Evolutionary conservation across 140 eudicot species (phyloP).

Genomic region (Flaveria floridana): DNA sequence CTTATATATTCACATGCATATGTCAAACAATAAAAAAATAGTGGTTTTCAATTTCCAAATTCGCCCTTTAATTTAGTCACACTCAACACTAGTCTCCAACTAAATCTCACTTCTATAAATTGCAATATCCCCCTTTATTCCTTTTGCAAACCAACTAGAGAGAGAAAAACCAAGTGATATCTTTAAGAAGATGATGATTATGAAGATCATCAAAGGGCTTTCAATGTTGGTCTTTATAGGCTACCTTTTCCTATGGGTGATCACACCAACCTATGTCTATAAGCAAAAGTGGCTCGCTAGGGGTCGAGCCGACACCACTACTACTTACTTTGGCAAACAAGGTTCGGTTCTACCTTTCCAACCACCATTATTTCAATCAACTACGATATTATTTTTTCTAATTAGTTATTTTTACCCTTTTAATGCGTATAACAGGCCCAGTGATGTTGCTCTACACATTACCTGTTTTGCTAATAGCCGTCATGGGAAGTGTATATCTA

Average conservation of each 20-base stretch:
- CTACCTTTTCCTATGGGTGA: constrained; percentile 60
- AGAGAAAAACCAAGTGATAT: constrained; percentile 19
- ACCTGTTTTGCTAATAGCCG: constrained; percentile 67
- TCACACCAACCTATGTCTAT: constrained; percentile 55
- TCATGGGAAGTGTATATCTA: constrained; percentile 56
- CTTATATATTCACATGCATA: not conserved
- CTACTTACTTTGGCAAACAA: constrained; percentile 71
- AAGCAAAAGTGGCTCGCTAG: constrained; percentile 46
- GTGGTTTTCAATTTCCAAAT: constrained; percentile 16
- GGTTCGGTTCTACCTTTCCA: constrained; percentile 33
- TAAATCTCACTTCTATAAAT: constrained; percentile 35
- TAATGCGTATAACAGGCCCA: constrained; percentile 41
- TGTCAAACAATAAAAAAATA: constrained; percentile 15
- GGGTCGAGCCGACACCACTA: constrained; percentile 46
- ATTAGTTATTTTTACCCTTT: not conserved
- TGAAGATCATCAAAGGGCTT: constrained; percentile 41
- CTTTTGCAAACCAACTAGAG: constrained; percentile 27
- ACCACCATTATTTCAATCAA: not conserved
- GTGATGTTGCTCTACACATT: constrained; percentile 65
- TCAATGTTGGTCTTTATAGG: constrained; percentile 48
- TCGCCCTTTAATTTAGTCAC: constrained; percentile 23
- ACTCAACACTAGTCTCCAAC: constrained; percentile 9
- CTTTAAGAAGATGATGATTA: constrained; percentile 15
- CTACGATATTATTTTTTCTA: not conserved
- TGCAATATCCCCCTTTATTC: constrained; percentile 29